Base-by-base conservation (phyloP, 2,329 filamentous ascomycete genomes). In the Acarospora socialis region DNA sequence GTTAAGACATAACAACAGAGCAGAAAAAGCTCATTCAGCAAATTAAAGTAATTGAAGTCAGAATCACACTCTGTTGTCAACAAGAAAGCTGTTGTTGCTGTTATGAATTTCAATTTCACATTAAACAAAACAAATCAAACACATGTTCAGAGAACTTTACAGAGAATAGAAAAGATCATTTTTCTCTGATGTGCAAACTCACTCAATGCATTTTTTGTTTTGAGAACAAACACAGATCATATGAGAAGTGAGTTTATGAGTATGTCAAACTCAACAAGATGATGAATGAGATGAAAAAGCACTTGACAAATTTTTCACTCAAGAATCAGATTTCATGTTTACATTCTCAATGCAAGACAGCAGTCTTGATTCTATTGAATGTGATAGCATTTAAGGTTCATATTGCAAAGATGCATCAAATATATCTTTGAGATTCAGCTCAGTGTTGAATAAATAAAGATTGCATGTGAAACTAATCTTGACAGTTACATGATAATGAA, bases 241-340 rank as follows among this genome's bases (percentile, higher is more conserved):
- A n/a, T n/a, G n/a, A n/a, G n/a, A n/a, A n/a, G n/a, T n/a, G n/a
- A n/a, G n/a, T n/a, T n/a, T n/a, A n/a, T n/a, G n/a, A n/a, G n/a
- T n/a, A n/a, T n/a, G n/a, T n/a, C n/a, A n/a, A n/a, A n/a, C 32
- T 17, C 19, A 30, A 34, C 16, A 25, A 31, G 27, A 37, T 37
- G 16, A 37, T 37, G 17, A 35, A 37, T 28, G 26, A 37, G 35
- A 28, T 28, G 3, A 28, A 22, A 18, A 37, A 35, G 26, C 21
- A 35, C 18, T 31, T 37, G 7, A 30, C 14, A 18, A 35, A 18
- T 8, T 32, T 21, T 12, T 4, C 2, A 10, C 12, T 17, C 3
- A 12, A 18, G 3, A 21, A 37, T 32, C 17, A 4, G 10, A n/a
- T 37, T 12, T 26, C 16, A n/a, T 35, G 26, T 31, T 32, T 26